Conservation (phyloP, 805 yeast genomes). For the Teunomyces barrocoloradensis region DNA sequence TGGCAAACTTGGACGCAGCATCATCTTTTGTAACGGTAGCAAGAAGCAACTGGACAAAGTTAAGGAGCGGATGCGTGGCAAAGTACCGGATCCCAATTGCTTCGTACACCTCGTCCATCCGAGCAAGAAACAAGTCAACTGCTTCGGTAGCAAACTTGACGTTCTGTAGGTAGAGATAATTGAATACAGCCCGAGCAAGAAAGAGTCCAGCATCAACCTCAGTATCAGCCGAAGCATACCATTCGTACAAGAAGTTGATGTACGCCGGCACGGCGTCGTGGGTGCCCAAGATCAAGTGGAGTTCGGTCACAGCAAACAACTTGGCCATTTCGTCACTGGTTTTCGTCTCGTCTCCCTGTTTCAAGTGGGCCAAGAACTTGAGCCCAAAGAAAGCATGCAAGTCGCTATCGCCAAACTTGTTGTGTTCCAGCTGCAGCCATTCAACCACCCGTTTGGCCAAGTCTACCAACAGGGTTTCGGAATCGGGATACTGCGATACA, state of each 20-base stretch:
- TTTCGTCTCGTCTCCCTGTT: slow-evolving; percentile 12
- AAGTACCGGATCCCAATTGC: slow-evolving; percentile 27
- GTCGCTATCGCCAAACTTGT: slow-evolving; percentile 69
- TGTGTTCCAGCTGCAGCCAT: slow-evolving; percentile 56
- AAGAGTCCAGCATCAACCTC: slow-evolving; percentile 35
- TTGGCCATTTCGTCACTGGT: slow-evolving; percentile 31
- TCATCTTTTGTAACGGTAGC: slow-evolving; percentile 47
- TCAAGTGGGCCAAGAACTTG: slow-evolving; percentile 47
- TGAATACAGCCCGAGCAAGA: slow-evolving; percentile 62
- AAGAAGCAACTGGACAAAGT: slow-evolving; percentile 67
- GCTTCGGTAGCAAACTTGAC: slow-evolving; percentile 52
- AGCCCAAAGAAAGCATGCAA: slow-evolving; percentile 73
- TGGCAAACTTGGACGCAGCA: slow-evolving; percentile 45
- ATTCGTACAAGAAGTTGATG: slow-evolving; percentile 45
- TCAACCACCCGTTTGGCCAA: slow-evolving; percentile 62
- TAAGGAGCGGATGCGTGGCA: slow-evolving; percentile 47
- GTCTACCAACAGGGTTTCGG: slow-evolving; percentile 52
- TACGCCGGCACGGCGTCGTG: slow-evolving; percentile 44
- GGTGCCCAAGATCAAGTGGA: slow-evolving; percentile 68
- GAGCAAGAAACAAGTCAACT: slow-evolving; percentile 20
- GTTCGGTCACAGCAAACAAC: slow-evolving; percentile 64
- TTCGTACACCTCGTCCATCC: slow-evolving; percentile 10
- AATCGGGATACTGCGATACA: slow-evolving; percentile 42
- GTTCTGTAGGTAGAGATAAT: slow-evolving; percentile 69
- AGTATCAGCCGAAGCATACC: slow-evolving; percentile 19